phyloP scores from a whole-genome alignment of 768 basidiomycete species.

The Leccinum obscurum region DNA sequence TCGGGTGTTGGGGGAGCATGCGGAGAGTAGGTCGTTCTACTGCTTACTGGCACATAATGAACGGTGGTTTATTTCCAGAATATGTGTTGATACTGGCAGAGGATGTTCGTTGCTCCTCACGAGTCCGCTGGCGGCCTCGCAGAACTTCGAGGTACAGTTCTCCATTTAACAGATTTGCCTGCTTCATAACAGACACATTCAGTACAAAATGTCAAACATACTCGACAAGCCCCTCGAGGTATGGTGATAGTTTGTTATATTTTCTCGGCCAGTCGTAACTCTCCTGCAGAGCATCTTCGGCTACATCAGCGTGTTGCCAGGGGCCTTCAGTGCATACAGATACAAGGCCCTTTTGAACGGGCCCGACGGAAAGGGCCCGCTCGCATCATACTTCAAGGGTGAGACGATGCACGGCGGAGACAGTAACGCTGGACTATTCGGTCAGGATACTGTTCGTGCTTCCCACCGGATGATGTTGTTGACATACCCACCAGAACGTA shows the following conservation, averaged over 20 bases:
- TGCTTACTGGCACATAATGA: not conserved
- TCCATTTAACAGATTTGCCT: not conserved
- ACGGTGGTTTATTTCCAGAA: conserved; percentile 40
- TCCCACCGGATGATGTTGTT: not conserved
- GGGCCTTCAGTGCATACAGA: conserved; percentile 90
- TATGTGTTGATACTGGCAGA: conserved; percentile 79
- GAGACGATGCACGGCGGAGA: conserved; percentile 78
- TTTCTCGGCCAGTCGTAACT: not conserved
- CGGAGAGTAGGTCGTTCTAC: conserved; percentile 65
- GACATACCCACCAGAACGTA: conserved; percentile 51
- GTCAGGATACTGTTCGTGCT: conserved; percentile 23
- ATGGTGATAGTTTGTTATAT: conserved; percentile 23
- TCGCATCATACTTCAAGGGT: conserved; percentile 92
- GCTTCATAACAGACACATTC: conserved; percentile 2
- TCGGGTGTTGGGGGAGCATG: conserved; percentile 90
- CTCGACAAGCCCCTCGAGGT: conserved; percentile 95
- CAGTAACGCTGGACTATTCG: conserved; percentile 68
- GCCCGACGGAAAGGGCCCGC: conserved; percentile 83
- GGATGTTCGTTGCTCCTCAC: conserved; percentile 69
- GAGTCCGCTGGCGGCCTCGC: conserved; percentile 85
- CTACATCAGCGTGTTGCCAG: conserved; percentile 86
- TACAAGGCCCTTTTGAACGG: conserved; percentile 88
- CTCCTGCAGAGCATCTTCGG: conserved; percentile 68
- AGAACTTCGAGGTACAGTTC: conserved; percentile 80
- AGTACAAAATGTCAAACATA: conserved; percentile 96